A percentile compares a stretch with the other conserved stretches of the same genome.
These are phyloP conservation scores for Agrocybe chaxingu DNA, from an alignment of 768 basidiomycete genomes.

Conservation along the genomic window DNA sequence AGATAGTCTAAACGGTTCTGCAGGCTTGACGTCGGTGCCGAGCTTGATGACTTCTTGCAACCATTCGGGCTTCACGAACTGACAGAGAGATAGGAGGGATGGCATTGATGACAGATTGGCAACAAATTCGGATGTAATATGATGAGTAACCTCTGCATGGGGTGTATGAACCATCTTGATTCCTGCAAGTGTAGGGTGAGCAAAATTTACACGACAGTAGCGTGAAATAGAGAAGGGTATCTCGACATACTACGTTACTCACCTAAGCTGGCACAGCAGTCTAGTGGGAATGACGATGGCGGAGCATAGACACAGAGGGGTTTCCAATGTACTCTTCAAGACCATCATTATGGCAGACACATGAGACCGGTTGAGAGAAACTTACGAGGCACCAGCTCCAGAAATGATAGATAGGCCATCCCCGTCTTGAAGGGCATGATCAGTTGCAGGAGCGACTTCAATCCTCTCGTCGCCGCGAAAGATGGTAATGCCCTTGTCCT, in stretches of 20 bases:
- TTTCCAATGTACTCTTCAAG: slow-evolving; percentile 46
- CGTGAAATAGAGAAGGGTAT: slow-evolving; percentile 29
- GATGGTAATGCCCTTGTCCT: slow-evolving; percentile 44
- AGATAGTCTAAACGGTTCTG: slow-evolving; percentile 29
- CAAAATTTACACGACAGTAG: neutral
- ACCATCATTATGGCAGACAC: neutral
- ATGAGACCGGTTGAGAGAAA: neutral
- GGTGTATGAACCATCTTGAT: slow-evolving; percentile 50
- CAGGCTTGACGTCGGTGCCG: slow-evolving; percentile 32
- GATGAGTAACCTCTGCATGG: slow-evolving; percentile 54
- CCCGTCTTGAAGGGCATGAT: slow-evolving; percentile 46
- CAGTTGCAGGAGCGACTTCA: slow-evolving; percentile 14
- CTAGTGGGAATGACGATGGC: slow-evolving; percentile 17
- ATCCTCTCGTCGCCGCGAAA: slow-evolving; percentile 31
- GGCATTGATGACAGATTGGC: slow-evolving; percentile 48
- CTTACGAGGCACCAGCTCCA: slow-evolving; percentile 45
- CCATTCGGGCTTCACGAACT: slow-evolving; percentile 70
- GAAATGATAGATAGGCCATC: slow-evolving; percentile 48
- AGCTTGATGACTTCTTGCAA: slow-evolving; percentile 55
- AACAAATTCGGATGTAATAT: slow-evolving; percentile 50
- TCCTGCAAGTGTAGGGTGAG: slow-evolving; percentile 32
- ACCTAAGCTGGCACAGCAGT: slow-evolving; percentile 33
- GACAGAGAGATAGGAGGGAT: slow-evolving; percentile 56
- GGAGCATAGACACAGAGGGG: slow-evolving; percentile 47
- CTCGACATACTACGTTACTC: slow-evolving; percentile 49